phyloP scores from a whole-genome alignment of 169 alveolate genomes.

The Ichthyophthirius multifiliis region DNA sequence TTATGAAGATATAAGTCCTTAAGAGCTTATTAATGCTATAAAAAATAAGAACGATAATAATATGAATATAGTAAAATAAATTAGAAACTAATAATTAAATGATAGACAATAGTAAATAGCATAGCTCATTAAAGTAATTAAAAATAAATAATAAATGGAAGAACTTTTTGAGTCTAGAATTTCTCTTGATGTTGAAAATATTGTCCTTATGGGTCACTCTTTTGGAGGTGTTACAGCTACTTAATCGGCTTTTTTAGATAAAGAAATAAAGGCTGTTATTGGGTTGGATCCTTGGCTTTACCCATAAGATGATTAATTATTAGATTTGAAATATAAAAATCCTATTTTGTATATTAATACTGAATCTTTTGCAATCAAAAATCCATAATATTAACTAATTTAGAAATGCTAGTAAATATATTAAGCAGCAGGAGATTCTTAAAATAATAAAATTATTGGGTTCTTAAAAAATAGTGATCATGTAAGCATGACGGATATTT shows the following conservation, averaged over 20 bases:
- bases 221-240: slow-evolving; percentile 5
- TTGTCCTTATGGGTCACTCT: not conserved
- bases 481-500: not conserved
- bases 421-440: not conserved
- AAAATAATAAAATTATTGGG: not conserved
- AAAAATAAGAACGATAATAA: not conserved
- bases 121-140: not conserved
- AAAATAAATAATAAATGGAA: not conserved
- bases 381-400: not conserved
- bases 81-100: not conserved
- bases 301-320: not conserved
- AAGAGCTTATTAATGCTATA: not conserved
- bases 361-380: not conserved
- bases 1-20: not conserved
- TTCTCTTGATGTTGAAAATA: not conserved
- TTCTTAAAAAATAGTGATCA: not conserved
- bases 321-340: not conserved
- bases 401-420: not conserved
- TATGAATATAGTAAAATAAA: not conserved
- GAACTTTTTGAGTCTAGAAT: not conserved
- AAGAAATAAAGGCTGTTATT: not conserved
- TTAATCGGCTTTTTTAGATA: not conserved
- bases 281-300: not conserved
- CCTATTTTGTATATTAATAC: not conserved
- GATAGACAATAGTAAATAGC: not conserved